Evolutionary conservation across 2,329 filamentous ascomycete species (phyloP).

Genomic region (Penicillium thymicola): DNA sequence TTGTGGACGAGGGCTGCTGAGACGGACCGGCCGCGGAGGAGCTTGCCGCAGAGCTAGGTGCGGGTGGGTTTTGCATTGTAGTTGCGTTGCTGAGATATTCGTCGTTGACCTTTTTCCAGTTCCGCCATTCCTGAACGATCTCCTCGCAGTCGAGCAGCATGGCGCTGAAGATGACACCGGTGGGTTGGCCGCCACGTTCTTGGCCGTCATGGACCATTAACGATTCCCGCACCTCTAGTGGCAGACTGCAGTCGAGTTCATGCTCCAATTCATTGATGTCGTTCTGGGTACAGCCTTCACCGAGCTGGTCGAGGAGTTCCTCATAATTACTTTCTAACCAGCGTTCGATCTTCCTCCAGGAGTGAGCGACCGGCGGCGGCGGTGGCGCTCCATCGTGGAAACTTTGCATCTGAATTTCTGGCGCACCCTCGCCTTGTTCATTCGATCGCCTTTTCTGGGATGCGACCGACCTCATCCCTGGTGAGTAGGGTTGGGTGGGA

Average conservation of each 20-base stretch:
- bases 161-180: constrained; percentile 85
- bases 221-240: constrained; percentile 90
- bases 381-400: constrained; percentile 91
- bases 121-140: constrained; percentile 95
- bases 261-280: constrained; percentile 97
- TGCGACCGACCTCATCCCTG: constrained; percentile 77
- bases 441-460: constrained; percentile 60
- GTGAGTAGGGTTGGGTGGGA: constrained; percentile 75
- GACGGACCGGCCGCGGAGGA: constrained; percentile 61
- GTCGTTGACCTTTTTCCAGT: constrained; percentile 90
- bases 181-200: constrained; percentile 85
- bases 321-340: constrained; percentile 96
- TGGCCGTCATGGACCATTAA: constrained; percentile 92
- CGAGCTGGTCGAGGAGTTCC: constrained; percentile 88
- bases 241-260: constrained; percentile 88
- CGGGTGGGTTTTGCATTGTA: constrained; percentile 54
- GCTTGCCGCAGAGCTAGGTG: constrained; percentile 64
- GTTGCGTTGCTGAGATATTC: constrained; percentile 69
- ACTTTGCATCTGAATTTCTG: constrained; percentile 94
- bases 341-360: constrained; percentile 88
- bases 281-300: constrained; percentile 87
- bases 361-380: constrained; percentile 80
- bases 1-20: constrained; percentile 53
- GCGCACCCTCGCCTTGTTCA: constrained; percentile 64
- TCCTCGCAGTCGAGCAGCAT: constrained; percentile 99